These are phyloP conservation scores for Globisporangium apiculatum DNA, from an alignment of 352 stramenopile species.

Conservation along the genomic window DNA sequence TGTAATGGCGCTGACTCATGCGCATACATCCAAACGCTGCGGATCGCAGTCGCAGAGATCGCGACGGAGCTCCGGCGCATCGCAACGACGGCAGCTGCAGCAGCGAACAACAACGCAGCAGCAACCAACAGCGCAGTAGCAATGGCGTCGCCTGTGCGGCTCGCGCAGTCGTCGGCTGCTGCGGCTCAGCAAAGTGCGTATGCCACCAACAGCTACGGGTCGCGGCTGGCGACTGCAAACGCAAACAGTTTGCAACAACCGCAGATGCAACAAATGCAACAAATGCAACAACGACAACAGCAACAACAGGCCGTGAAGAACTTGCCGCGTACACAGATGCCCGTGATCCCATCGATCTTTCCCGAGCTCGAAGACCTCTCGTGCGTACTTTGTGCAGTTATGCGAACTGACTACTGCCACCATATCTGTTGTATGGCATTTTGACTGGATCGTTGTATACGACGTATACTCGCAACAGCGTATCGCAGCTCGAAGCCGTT, in stretches of 20 bases:
- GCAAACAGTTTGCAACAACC: neutral
- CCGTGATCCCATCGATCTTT: conserved; percentile 64
- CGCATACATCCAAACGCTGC: neutral
- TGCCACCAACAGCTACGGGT: no score
- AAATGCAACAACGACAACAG: conserved; percentile 13
- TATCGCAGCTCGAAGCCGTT: conserved; percentile 56
- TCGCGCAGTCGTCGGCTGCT: neutral
- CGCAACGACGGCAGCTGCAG: conserved; percentile 10
- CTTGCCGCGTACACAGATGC: conserved; percentile 67
- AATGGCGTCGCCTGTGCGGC: conserved; percentile 1
- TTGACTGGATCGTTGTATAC: no score
- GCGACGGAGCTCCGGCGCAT: conserved; percentile 41
- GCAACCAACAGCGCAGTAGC: neutral
- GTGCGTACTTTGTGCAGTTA: conserved; percentile 25
- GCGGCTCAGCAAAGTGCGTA: neutral
- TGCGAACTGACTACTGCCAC: no score
- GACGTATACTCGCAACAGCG: conserved; percentile 3
- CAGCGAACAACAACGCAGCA: conserved; percentile 1
- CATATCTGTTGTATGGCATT: neutral
- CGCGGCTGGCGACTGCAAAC: no score
- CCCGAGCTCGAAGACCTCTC: conserved; percentile 70
- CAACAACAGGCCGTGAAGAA: conserved; percentile 29
- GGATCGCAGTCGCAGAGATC: conserved; percentile 49
- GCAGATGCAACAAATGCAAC: conserved; percentile 1
- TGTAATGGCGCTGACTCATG: neutral